Evolutionary conservation across 805 yeast species (phyloP).

Genomic region (Starmerella ratchasimensis): DNA sequence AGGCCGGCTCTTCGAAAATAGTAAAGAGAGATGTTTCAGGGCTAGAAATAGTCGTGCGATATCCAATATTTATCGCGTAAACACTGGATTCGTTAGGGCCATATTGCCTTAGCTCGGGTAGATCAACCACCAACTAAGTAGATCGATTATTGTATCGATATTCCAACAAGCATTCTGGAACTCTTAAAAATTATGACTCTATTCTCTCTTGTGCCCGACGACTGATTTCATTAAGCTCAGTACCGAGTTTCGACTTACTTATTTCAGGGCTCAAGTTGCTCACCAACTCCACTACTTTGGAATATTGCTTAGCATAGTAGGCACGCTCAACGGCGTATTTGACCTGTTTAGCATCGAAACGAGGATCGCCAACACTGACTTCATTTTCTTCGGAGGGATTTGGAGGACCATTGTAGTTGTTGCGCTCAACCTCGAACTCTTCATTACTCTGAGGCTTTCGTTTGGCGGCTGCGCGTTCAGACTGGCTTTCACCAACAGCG

Average conservation of each 20-base stretch:
- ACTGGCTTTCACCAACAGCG: not conserved
- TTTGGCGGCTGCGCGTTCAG: constrained; percentile 20
- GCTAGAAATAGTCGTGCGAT: constrained; percentile 30
- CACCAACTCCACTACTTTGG: constrained; percentile 37
- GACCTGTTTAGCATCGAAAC: constrained; percentile 29
- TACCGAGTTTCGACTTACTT: constrained; percentile 34
- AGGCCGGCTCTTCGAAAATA: constrained; percentile 24
- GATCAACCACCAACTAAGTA: no score
- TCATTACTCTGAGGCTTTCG: constrained; percentile 65
- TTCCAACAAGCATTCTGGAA: not conserved
- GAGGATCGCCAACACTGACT: constrained; percentile 6
- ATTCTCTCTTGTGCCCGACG: constrained; percentile 36
- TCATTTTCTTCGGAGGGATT: constrained; percentile 29
- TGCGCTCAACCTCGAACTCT: constrained; percentile 40
- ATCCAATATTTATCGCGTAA: not conserved
- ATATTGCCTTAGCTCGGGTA: no score
- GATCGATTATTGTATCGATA: not conserved
- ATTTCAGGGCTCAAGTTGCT: constrained; percentile 22
- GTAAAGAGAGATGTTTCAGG: constrained; percentile 32
- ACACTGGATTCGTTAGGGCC: no score
- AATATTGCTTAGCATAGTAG: constrained; percentile 43
- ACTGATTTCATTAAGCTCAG: constrained; percentile 28
- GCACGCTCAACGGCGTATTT: constrained; percentile 50
- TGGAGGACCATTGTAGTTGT: constrained; percentile 39
- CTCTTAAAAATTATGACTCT: no score